phyloP scores from a whole-genome alignment of 306 rosid genomes.

The Castanea sativa region DNA sequence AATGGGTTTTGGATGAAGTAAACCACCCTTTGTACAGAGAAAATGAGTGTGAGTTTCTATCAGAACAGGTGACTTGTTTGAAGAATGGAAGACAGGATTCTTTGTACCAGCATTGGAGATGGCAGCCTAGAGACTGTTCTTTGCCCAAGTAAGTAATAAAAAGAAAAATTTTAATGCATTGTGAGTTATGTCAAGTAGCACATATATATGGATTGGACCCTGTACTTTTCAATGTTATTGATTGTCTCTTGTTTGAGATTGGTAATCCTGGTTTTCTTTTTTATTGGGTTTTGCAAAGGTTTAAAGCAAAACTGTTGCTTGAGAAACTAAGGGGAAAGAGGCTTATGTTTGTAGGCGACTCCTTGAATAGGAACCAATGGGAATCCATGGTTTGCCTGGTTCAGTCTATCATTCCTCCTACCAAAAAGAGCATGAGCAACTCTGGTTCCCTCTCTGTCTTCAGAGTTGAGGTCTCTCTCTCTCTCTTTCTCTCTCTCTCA shows the following conservation, averaged over 20 bases:
- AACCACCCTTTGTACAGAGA: constrained; percentile 81
- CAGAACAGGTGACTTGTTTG: constrained; percentile 81
- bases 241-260: not conserved
- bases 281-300: constrained; percentile 34
- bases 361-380: constrained; percentile 92
- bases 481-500: not conserved
- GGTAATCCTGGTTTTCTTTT: not conserved
- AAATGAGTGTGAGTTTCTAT: constrained; percentile 75
- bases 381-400: constrained; percentile 88
- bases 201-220: too few relatives aligned
- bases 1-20: constrained; percentile 78
- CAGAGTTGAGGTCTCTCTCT: constrained; percentile 57
- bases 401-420: constrained; percentile 63
- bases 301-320: constrained; percentile 69
- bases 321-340: constrained; percentile 91
- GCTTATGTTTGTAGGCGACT: constrained; percentile 96
- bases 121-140: constrained; percentile 91
- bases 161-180: not conserved
- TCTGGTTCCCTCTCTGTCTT: constrained; percentile 68
- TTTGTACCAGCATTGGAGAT: constrained; percentile 77
- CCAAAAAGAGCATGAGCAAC: constrained; percentile 57
- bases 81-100: constrained; percentile 82
- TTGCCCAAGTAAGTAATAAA: constrained; percentile 57
- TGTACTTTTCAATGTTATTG: too few relatives aligned
- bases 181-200: too few relatives aligned